A percentile compares a stretch with the other conserved stretches of the same genome.
Conservation (phyloP, 75 land plant genomes). For the Adiantum capillusveneris region DNA sequence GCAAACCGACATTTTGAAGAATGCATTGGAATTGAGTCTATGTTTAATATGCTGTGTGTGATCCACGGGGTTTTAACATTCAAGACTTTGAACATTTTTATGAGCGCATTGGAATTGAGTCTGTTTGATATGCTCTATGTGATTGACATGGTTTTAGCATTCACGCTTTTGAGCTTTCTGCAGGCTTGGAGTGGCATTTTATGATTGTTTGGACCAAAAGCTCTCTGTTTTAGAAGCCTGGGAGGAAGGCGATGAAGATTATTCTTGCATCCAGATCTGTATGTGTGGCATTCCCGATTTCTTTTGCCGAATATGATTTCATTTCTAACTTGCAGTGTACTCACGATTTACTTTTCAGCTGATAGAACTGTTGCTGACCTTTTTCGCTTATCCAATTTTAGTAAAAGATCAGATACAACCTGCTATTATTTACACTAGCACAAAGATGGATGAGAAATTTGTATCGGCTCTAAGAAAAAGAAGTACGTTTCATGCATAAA, state of each 20-base stretch:
- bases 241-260: conserved; percentile 76
- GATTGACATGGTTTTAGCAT: too few species aligned
- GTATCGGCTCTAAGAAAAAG: conserved; percentile 58
- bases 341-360: background rate
- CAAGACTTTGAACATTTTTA: too few species aligned
- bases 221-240: conserved; percentile 86
- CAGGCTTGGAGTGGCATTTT: conserved; percentile 91
- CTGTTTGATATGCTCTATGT: too few species aligned
- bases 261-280: conserved; percentile 75
- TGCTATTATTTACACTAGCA: conserved; percentile 70
- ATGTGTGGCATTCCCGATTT: background rate
- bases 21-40: too few species aligned
- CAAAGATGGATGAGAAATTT: conserved; percentile 81
- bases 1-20: too few species aligned
- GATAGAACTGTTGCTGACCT: background rate
- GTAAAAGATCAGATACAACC: conserved; percentile 90
- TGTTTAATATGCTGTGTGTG: too few species aligned
- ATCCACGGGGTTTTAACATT: too few species aligned
- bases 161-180: too few species aligned
- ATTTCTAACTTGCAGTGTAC: background rate
- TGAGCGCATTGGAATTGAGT: too few species aligned
- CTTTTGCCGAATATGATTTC: background rate
- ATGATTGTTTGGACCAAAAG: conserved; percentile 51
- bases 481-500: conserved; percentile 45
- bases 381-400: conserved; percentile 9